A percentile compares a stretch with the other conserved stretches of the same genome.
Evolutionary conservation across 352 stramenopile genomes (phyloP).

Genomic region (Phytophthora aleatoria): DNA sequence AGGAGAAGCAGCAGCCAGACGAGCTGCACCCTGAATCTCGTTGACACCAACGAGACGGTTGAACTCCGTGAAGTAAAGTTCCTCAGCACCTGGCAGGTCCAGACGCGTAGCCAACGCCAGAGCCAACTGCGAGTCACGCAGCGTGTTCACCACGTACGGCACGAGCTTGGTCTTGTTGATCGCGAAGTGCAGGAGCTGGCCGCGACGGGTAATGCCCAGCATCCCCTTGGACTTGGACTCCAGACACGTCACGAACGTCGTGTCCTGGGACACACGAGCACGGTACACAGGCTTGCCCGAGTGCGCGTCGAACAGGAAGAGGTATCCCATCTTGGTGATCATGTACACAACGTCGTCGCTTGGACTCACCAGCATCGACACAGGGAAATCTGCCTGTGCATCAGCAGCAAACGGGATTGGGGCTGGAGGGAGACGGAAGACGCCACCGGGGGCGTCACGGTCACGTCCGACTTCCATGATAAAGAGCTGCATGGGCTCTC

Average conservation of each 20-base stretch:
- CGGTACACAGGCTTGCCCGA: conserved; percentile 98
- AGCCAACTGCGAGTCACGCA: conserved; percentile 96
- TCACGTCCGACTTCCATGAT: conserved; percentile 99
- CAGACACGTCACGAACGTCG: conserved; percentile 95
- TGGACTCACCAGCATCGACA: conserved; percentile 95
- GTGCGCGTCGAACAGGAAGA: conserved; percentile 99
- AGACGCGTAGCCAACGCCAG: conserved; percentile 96
- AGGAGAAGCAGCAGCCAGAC: conserved; percentile 91
- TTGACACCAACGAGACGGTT: conserved; percentile 92
- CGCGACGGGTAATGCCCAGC: conserved; percentile 97
- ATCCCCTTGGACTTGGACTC: conserved; percentile 95
- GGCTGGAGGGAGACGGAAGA: conserved; percentile 94
- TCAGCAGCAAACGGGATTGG: conserved; percentile 97
- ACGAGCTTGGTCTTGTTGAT: conserved; percentile 98
- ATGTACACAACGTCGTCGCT: conserved; percentile 97
- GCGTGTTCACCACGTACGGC: conserved; percentile 98
- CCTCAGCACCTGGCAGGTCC: conserved; percentile 97
- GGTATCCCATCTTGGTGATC: conserved; percentile 99
- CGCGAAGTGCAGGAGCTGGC: conserved; percentile 96
- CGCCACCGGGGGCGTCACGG: conserved; percentile 93
- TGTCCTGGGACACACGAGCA: conserved; percentile 97
- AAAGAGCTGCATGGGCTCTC: conserved; percentile 88
- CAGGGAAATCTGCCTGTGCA: conserved; percentile 97
- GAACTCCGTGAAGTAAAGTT: conserved; percentile 99
- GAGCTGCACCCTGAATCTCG: conserved; percentile 83